These are phyloP conservation scores for Cicer arietinum DNA, from an alignment of 306 rosid species.

Conservation along the genomic window DNA sequence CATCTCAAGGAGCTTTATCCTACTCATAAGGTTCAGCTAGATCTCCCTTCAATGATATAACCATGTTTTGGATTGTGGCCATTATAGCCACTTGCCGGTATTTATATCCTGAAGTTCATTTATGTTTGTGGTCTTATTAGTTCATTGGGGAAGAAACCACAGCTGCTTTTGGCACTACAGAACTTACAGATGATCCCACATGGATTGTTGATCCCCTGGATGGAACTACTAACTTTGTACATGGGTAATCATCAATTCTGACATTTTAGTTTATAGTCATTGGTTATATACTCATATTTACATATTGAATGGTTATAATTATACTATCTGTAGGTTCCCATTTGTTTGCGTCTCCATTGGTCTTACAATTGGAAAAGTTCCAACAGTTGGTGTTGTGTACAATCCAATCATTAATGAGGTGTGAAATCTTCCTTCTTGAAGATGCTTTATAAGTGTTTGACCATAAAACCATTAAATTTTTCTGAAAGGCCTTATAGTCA, in stretches of 20 bases:
- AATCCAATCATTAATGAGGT: constrained; percentile 95
- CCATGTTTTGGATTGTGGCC: constrained; percentile 11
- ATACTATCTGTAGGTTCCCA: constrained; percentile 70
- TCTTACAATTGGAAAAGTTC: constrained; percentile 84
- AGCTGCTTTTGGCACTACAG: constrained; percentile 83
- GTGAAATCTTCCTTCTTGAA: constrained; percentile 41
- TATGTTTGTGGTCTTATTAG: constrained; percentile 51
- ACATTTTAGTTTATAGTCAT: constrained; percentile 36
- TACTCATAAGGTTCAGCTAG: constrained; percentile 70
- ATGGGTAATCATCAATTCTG: constrained; percentile 69
- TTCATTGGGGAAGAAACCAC: constrained; percentile 97
- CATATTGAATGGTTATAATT: constrained; percentile 26
- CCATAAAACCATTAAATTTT: background rate
- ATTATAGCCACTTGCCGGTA: background rate
- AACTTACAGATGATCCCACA: constrained; percentile 92
- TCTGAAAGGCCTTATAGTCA: background rate
- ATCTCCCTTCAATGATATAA: constrained; percentile 21
- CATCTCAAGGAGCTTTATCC: constrained; percentile 84
- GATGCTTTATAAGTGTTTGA: constrained; percentile 30
- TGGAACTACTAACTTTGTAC: constrained; percentile 97
- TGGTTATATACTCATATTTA: constrained; percentile 9
- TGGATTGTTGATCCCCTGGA: constrained; percentile 99
- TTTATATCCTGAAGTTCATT: constrained; percentile 36
- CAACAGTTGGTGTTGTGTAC: constrained; percentile 91
- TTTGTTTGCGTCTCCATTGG: constrained; percentile 96